Percentiles rank a stretch among this genome's conserved stretches.
These are phyloP conservation scores for Plasmodium vinckei DNA, from an alignment of 169 alveolate genomes.

Conservation along the genomic window DNA sequence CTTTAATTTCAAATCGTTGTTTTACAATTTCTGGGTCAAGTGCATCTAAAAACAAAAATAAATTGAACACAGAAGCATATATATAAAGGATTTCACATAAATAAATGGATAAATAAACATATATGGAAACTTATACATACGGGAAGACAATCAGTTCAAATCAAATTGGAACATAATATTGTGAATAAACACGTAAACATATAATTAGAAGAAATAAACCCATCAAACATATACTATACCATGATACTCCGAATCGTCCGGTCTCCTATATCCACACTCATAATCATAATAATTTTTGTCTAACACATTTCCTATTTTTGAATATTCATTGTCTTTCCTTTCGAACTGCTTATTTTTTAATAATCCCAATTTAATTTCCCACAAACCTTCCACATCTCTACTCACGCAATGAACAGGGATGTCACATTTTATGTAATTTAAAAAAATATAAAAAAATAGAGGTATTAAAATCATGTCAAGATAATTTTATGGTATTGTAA, in stretches of 20 bases:
- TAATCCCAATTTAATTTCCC: conserved; percentile 65
- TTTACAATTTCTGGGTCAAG: conserved; percentile 44
- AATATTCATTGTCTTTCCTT: background rate
- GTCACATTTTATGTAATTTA: conserved; percentile 63
- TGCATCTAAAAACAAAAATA: conserved; percentile 16
- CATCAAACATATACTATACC: conserved; percentile 37
- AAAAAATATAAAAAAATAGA: conserved; percentile 12
- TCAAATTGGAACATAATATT: too few species aligned
- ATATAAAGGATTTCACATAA: too few species aligned
- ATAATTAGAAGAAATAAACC: background rate
- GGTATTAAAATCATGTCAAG: conserved; percentile 41
- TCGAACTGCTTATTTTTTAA: conserved; percentile 9
- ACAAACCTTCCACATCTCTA: conserved; percentile 65
- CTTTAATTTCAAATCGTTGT: conserved; percentile 29
- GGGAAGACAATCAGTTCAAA: too few species aligned
- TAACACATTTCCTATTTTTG: background rate
- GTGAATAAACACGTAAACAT: background rate
- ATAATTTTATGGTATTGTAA: background rate
- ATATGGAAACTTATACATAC: background rate
- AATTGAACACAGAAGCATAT: too few species aligned
- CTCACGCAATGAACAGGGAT: conserved; percentile 75
- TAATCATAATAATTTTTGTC: conserved; percentile 32
- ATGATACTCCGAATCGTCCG: conserved; percentile 54
- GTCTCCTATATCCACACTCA: conserved; percentile 67
- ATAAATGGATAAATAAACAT: background rate